Evolutionary conservation across 2,329 filamentous ascomycete species (phyloP), one percentile per base, ranked within the genome.

Genomic region (Stylonectria norvegica): DNA sequence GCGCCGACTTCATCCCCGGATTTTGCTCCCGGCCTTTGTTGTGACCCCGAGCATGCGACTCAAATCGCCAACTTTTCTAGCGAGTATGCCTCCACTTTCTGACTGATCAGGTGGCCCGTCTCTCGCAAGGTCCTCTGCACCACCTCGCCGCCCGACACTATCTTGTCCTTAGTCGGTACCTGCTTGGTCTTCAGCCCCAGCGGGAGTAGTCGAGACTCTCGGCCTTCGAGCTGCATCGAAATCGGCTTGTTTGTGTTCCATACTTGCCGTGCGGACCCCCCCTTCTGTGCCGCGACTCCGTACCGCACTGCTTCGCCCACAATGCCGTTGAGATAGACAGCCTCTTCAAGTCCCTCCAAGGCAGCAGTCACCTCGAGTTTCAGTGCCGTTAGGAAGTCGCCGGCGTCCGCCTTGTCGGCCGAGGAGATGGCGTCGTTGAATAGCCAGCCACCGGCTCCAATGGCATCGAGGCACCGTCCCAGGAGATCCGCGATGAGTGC

Each of bases 41-140:
- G 25, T 10, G 8, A 25, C 18, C 18, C 22, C 25, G n/a, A n/a
- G 12, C 17, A 7, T 35, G 30, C 23, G 33, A 49, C 57, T 68
- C 73, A 88, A 55, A 89, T 70, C 37, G 76, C 65, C 53, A 95
- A 81, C 65, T 81, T 79, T 68, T 95, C 89, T 50, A 91, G 75
- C 33, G 86, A 88, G 68, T 96, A 95, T 51, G 83, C 80, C 40
- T 85, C 86, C 47, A 90, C 84, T 60, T 83, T 83, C 67, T 86
- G 85, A 59, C 85, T 88, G 58, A 85, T 79, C 62, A 94, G 67
- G 64, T 86, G 80, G 14, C 86, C 87, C 43, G 83, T 81, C 67
- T 95, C 85, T 63, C 89, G 74, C 53, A 70, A 72, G 53, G 75
- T 89, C 52, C 87, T 78, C 61, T 77, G 70, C 47, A 82, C 73